A percentile compares a stretch with the other conserved stretches of the same genome.
Evolutionary conservation across 257 asterid genomes (phyloP).

Genomic region (Eucommia ulmoides): DNA sequence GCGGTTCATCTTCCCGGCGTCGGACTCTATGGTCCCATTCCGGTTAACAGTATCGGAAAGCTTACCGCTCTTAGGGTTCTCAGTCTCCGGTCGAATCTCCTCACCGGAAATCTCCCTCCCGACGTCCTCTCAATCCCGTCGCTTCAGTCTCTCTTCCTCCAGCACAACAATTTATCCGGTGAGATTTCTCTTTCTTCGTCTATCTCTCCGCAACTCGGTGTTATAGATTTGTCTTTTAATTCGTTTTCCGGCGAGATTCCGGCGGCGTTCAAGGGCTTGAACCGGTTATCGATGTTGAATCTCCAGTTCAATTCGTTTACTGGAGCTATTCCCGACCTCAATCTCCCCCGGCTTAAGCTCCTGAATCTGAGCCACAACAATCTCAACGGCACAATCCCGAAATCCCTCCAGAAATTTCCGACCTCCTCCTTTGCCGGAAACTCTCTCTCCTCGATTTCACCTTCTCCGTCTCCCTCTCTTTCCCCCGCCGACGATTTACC

Average conservation of each 20-base stretch:
- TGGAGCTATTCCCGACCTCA: conserved; percentile 48
- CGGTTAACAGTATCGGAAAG: conserved; percentile 43
- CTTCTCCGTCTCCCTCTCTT: conserved; percentile 19
- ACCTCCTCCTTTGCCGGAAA: conserved; percentile 62
- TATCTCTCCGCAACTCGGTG: conserved; percentile 37
- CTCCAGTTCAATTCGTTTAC: conserved; percentile 49
- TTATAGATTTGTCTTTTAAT: conserved; percentile 67
- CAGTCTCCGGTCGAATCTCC: conserved; percentile 61
- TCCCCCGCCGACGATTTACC: conserved; percentile 10
- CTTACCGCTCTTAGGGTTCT: conserved; percentile 54
- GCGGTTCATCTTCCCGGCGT: conserved; percentile 71
- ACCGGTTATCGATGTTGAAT: conserved; percentile 37
- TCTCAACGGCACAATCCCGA: conserved; percentile 55
- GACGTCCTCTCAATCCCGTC: conserved; percentile 57
- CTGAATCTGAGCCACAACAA: conserved; percentile 61
- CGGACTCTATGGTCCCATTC: conserved; percentile 70
- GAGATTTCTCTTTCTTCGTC: conserved; percentile 27
- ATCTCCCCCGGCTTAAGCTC: conserved; percentile 31
- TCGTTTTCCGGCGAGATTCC: conserved; percentile 65
- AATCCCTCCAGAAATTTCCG: conserved; percentile 50
- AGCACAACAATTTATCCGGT: conserved; percentile 74
- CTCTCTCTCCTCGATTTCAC: conserved; percentile 29
- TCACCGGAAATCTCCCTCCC: conserved; percentile 51
- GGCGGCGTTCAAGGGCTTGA: conserved; percentile 18
- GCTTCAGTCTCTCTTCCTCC: conserved; percentile 55